Evolutionary conservation across 768 basidiomycete species (phyloP).

Genomic region (Lepiota venenata): DNA sequence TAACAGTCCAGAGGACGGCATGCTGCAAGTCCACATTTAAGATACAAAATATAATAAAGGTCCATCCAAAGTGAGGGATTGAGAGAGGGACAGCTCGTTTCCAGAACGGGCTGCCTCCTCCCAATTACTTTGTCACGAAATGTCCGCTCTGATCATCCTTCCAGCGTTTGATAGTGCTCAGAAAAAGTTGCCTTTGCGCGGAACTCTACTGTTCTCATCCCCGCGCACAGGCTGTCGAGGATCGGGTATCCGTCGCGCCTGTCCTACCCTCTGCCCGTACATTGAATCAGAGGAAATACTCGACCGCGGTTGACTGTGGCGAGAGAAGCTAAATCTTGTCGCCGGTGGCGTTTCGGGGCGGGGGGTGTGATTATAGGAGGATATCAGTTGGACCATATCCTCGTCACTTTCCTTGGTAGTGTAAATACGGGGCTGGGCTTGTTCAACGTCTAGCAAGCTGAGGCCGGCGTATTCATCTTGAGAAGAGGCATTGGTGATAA

Average conservation of each 20-base stretch:
- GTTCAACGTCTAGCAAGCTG: constrained; percentile 17
- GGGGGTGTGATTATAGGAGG: constrained; percentile 37
- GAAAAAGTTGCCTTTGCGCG: constrained; percentile 43
- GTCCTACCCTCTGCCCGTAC: constrained; percentile 68
- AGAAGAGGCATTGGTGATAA: constrained; percentile 11
- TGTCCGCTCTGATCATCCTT: constrained; percentile 6
- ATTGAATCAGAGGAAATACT: constrained; percentile 53
- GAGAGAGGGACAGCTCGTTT: constrained; percentile 15
- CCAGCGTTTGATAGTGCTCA: constrained; percentile 31
- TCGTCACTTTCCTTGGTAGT: constrained; percentile 44
- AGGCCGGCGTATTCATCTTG: constrained; percentile 41
- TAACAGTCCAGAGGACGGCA: no score
- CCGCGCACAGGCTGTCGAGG: constrained; percentile 56
- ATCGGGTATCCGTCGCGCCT: constrained; percentile 56
- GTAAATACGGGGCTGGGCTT: constrained; percentile 43
- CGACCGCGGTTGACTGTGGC: constrained; percentile 22
- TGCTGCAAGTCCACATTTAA: no score
- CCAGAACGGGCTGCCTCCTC: constrained; percentile 23
- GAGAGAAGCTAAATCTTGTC: constrained; percentile 4
- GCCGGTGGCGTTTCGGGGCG: constrained; percentile 8
- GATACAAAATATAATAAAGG: constrained; percentile 1
- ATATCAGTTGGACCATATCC: constrained; percentile 48
- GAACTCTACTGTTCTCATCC: constrained; percentile 8
- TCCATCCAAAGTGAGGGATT: not conserved
- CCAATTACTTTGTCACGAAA: constrained; percentile 14